Evolutionary conservation across 2,329 filamentous ascomycete genomes (phyloP).

Genomic region (Calonectria hawksworthii): DNA sequence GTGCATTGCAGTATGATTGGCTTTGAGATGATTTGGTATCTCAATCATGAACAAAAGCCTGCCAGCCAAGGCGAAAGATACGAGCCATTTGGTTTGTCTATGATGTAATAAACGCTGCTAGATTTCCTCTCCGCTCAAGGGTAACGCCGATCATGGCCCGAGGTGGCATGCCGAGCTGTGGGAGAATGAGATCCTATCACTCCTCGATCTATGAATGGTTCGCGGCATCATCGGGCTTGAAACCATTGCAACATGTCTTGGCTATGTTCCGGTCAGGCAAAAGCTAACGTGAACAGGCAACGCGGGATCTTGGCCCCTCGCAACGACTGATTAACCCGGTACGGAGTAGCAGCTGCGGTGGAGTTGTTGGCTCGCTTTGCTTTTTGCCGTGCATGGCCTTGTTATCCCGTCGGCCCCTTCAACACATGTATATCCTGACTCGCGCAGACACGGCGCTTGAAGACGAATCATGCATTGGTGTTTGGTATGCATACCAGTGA

Average conservation of each 20-base stretch:
- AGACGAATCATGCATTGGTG: neutral
- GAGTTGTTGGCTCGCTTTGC: constrained; percentile 22
- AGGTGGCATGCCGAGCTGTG: constrained; percentile 34
- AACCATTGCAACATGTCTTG: neutral
- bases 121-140: constrained; percentile 18
- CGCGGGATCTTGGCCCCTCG: neutral
- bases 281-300: constrained; percentile 7
- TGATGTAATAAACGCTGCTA: constrained; percentile 11
- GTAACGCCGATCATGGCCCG: constrained; percentile 38
- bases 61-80: constrained; percentile 3
- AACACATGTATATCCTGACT: neutral
- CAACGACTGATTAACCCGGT: constrained; percentile 4
- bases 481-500: neutral
- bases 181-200: constrained; percentile 14
- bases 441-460: neutral
- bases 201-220: neutral
- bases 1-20: constrained; percentile 9
- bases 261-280: neutral
- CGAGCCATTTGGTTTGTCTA: constrained; percentile 8
- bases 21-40: neutral
- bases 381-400: constrained; percentile 16
- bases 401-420: neutral
- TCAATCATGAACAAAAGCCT: neutral
- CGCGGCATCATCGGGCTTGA: neutral
- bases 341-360: neutral